Evolutionary conservation across 768 basidiomycete genomes (phyloP).

Genomic region (Tricholoma sp.): DNA sequence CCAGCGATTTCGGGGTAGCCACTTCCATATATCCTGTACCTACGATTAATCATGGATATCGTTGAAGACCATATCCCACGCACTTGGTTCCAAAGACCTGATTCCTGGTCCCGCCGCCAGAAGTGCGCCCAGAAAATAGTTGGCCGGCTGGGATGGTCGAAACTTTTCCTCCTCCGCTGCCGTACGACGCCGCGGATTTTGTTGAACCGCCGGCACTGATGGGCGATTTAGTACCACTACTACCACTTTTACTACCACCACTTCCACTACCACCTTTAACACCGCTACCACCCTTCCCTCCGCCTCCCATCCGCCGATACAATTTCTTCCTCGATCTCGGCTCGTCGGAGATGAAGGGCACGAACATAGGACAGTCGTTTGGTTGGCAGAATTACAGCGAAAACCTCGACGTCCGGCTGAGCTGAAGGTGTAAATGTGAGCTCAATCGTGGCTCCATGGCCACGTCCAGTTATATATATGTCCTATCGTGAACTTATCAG

Average conservation of each 20-base stretch:
- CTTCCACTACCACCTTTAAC: background rate
- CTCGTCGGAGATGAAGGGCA: conserved; percentile 22
- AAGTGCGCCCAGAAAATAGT: conserved; percentile 33
- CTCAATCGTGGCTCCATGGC: too few relatives aligned
- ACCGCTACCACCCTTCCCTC: conserved; percentile 19
- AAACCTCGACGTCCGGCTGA: too few relatives aligned
- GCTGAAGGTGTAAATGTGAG: too few relatives aligned
- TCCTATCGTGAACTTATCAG: too few relatives aligned
- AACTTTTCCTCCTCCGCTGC: conserved; percentile 19
- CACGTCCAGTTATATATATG: too few relatives aligned
- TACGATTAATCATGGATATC: background rate
- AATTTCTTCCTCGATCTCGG: conserved; percentile 6
- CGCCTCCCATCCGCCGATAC: conserved; percentile 27
- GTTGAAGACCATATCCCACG: conserved; percentile 7
- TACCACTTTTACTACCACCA: conserved; percentile 3
- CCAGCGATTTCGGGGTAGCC: conserved; percentile 43
- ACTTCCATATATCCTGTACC: conserved; percentile 44
- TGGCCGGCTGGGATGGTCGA: conserved; percentile 32
- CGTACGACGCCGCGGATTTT: conserved; percentile 12
- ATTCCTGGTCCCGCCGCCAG: conserved; percentile 41
- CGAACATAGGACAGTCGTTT: conserved; percentile 13
- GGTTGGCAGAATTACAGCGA: too few relatives aligned
- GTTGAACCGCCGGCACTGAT: conserved; percentile 11
- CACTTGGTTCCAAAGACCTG: conserved; percentile 37
- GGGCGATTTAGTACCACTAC: conserved; percentile 4